Percentiles rank a stretch among this genome's conserved stretches.
Evolutionary conservation across 2,329 filamentous ascomycete genomes (phyloP).

Genomic region (Rhynchosporium agropyri): DNA sequence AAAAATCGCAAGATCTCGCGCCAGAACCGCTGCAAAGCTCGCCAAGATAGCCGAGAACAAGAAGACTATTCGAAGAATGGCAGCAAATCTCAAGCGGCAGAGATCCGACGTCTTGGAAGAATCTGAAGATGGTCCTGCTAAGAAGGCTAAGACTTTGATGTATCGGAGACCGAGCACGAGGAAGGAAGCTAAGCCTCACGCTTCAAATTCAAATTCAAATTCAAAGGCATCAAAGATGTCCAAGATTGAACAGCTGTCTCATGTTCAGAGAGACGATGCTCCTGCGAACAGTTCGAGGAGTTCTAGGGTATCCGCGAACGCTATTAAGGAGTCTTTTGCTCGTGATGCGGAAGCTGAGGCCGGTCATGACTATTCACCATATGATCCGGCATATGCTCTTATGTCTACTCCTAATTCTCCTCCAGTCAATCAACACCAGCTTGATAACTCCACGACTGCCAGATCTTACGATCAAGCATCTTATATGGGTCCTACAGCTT

Average conservation of each 20-base stretch:
- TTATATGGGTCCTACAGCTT: no score
- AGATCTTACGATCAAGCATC: no score
- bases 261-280: no score
- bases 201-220: neutral
- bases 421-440: neutral
- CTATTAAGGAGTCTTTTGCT: neutral
- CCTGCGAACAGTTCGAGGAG: no score
- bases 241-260: no score
- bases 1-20: neutral
- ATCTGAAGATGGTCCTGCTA: neutral
- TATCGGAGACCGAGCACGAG: slow-evolving; percentile 10
- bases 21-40: neutral
- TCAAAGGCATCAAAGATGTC: neutral
- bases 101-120: neutral
- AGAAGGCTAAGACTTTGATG: neutral
- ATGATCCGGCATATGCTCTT: neutral
- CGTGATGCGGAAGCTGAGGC: neutral
- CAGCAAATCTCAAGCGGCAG: neutral
- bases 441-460: neutral
- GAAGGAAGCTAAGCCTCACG: neutral
- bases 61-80: slow-evolving; percentile 2
- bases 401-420: neutral
- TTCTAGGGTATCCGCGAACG: neutral
- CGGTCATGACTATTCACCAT: neutral
- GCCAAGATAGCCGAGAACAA: neutral